These are phyloP conservation scores for Penicillium sp. DNA, from an alignment of 2,329 filamentous ascomycete genomes.

Conservation along the genomic window DNA sequence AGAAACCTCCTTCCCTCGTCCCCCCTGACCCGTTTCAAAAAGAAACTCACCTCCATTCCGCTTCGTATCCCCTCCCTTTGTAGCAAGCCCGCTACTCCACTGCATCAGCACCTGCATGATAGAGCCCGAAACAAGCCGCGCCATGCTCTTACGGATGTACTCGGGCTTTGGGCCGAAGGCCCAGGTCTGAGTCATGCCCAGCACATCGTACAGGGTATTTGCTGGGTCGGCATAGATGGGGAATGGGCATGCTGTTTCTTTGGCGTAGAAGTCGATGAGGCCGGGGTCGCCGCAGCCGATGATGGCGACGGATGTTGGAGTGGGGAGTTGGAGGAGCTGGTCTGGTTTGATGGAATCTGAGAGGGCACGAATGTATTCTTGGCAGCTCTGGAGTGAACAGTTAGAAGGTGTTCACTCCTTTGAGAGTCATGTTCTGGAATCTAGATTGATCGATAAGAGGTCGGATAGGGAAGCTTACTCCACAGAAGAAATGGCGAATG, in stretches of 20 bases:
- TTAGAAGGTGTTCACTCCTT: not conserved
- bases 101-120: conserved; percentile 62
- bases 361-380: conserved; percentile 69
- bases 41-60: conserved; percentile 78
- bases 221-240: conserved; percentile 78
- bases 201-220: conserved; percentile 63
- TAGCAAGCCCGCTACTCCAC: conserved; percentile 15
- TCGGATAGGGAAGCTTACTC: conserved; percentile 50
- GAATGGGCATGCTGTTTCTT: conserved; percentile 66
- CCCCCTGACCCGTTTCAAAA: conserved; percentile 55
- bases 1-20: conserved; percentile 49
- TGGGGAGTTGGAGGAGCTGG: conserved; percentile 48
- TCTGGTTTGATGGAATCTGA: conserved; percentile 56
- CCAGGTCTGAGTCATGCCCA: conserved; percentile 69
- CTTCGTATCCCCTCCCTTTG: conserved; percentile 47
- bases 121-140: conserved; percentile 49
- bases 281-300: conserved; percentile 71
- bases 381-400: conserved; percentile 59
- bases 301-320: conserved; percentile 64
- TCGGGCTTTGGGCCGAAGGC: conserved; percentile 62
- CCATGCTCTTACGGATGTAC: conserved; percentile 61
- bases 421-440: no score
- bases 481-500: conserved; percentile 78
- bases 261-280: conserved; percentile 67
- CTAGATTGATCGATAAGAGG: no score